These are phyloP conservation scores for Gastrolobium villosum DNA, from an alignment of 306 rosid genomes.

Conservation along the genomic window DNA sequence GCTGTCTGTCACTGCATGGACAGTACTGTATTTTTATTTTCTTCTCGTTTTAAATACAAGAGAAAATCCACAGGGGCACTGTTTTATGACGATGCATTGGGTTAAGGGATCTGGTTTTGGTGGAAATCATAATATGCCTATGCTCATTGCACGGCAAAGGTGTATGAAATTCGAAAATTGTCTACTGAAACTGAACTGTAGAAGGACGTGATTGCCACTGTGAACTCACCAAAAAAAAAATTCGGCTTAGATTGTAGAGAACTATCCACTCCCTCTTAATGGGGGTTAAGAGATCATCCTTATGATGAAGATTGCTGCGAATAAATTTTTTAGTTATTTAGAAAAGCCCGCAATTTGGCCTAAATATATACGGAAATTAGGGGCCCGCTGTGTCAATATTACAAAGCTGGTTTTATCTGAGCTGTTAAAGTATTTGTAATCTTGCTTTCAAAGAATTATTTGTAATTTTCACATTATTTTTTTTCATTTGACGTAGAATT, in stretches of 20 bases:
- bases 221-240: neutral
- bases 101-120: conserved; percentile 10
- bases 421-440: too few relatives aligned
- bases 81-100: conserved; percentile 30
- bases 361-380: neutral
- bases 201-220: conserved; percentile 25
- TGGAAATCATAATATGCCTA: conserved; percentile 29
- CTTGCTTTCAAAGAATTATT: too few relatives aligned
- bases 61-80: conserved; percentile 45
- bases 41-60: conserved; percentile 29
- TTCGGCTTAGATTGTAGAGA: neutral
- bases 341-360: neutral
- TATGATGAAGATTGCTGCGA: neutral
- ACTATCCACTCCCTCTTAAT: neutral
- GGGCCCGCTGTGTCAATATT: neutral
- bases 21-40: conserved; percentile 18
- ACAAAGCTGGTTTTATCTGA: neutral
- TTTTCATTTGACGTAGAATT: neutral
- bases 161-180: conserved; percentile 1
- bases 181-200: conserved; percentile 10
- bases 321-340: neutral
- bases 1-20: neutral
- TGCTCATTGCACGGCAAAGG: conserved; percentile 6
- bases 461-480: neutral
- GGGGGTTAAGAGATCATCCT: neutral